Base-by-base conservation (phyloP, 768 basidiomycete genomes). In the Sistotremastrum niveocremeum region DNA sequence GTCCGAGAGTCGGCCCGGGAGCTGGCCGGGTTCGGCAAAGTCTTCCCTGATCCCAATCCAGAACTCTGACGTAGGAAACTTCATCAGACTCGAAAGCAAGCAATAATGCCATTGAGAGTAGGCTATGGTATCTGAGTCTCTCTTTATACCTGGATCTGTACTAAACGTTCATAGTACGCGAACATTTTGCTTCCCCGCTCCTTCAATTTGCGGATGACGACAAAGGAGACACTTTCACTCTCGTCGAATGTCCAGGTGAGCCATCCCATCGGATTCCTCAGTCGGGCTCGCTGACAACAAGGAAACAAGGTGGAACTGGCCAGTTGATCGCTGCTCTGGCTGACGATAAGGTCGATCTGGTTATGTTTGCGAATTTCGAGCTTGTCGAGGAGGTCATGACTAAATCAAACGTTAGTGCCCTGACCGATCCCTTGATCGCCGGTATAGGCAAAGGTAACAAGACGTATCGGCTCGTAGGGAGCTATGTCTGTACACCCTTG, bases 141-240 rank as follows among this genome's bases (percentile, higher is more conserved):
- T n/a, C 9, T 12, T 34, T 6, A 20, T 5, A 33, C 12, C 29
- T 12, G 6, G 11, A 20, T 20, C n/a, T 31, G 40, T 6, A 8
- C 41, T 37, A 4, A 11, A 29, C 33, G n/a, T 6, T 10, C 32
- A 4, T 52, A 84, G 84, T 89, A 42, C 70, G 83, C 33, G 86
- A 89, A 57, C 91, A 95, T 61, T 97, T 97, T 64, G 86, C 84
- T 10, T 84, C 86, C 1, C 94, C 94, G 0, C 69, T 99, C 10
- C 75, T 98, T 2, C 91, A 94, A 58, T 87, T 81, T 56, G 78
- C 80, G 2, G 76, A 74, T 28, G 66, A 61, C 6, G 86, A 94
- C 54, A 65, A 71, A 20, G 76, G 74, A 4, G 65, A 74, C 59
- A 83, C 85, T 0, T 89, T 97, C 59, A 76, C 73, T 4, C 71